Base-by-base conservation (phyloP, 768 basidiomycete species). In the Macrolepiota dolichaula region DNA sequence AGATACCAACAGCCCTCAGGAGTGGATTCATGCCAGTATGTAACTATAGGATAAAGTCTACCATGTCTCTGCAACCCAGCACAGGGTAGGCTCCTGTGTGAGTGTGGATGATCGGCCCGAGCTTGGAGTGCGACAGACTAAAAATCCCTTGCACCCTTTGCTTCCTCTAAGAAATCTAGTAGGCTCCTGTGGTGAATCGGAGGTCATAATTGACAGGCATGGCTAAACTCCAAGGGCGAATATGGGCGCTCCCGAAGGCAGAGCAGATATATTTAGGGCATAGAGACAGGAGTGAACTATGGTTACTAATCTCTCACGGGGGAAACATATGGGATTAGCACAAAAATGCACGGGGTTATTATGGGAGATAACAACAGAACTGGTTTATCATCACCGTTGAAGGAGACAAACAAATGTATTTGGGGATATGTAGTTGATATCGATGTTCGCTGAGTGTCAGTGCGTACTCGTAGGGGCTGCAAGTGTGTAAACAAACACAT, bases 21-120 rank as follows among this genome's bases (percentile, higher is more conserved):
- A 37, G n/a, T 54, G 52, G 52, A 38, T 25, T 54, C 25, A 12
- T 24, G 52, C 52, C 35, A 54, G 35, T 49, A 49, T 15, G 25
- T 54, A 54, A 38, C 15, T 19, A 54, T 6, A 24, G 19, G 12
- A n/a, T 19, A 25, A 24, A 49, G 7, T 49, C 25, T 37, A 37
- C 19, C 52, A 54, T 54, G 52, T 19, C 52, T 38, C 52, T 54
- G 52, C 52, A 38, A 54, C 52, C 52, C 52, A 54, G 52, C 52
- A 13, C 52, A 54, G 52, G 52, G 52, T 54, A 22, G 25, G n/a
- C 22, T 36, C 37, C n/a, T 36, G 37, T 24, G 51, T 54, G 52
- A 36, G 52, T 27, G 37, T 27, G 37, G 52, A 25, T 13, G 17
- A 25, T 38, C 52, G 52, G 52, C 22, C 52, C 52, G 52, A 54